Evolutionary conservation across 306 rosid genomes (phyloP).

Genomic region (Astragalus membranaceus): DNA sequence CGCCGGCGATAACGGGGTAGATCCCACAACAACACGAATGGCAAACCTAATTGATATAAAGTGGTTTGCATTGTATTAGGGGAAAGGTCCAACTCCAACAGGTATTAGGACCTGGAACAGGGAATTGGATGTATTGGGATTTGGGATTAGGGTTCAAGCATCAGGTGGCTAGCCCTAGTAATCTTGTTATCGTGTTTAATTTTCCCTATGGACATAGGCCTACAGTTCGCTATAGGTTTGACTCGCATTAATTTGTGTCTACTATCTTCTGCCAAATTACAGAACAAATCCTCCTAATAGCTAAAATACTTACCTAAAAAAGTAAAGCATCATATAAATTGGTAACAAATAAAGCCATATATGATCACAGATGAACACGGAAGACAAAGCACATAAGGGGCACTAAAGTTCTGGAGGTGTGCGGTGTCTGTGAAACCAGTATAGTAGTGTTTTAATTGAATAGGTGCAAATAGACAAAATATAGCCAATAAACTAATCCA

Average conservation of each 20-base stretch:
- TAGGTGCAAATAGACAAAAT: background rate
- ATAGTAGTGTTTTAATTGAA: background rate
- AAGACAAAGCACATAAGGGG: background rate
- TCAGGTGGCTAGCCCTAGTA: background rate
- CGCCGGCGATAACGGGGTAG: background rate
- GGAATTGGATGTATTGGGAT: background rate
- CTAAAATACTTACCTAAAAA: background rate
- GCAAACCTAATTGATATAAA: conserved; percentile 10
- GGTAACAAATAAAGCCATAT: background rate
- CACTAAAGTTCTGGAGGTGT: background rate
- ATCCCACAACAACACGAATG: background rate
- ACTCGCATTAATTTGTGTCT: background rate
- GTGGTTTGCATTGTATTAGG: background rate
- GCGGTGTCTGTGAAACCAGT: background rate
- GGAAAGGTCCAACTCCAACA: background rate
- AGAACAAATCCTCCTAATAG: background rate
- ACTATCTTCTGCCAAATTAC: background rate
- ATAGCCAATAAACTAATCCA: background rate
- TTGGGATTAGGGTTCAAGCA: background rate
- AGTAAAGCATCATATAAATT: background rate
- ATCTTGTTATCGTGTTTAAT: background rate
- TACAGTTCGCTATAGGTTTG: background rate
- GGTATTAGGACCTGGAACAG: background rate
- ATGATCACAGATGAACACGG: background rate
- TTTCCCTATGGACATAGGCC: background rate